A percentile compares a stretch with the other conserved stretches of the same genome.
These are phyloP conservation scores for Fagopyrum tataricum DNA, from an alignment of 148 eudicot species.

Conservation along the genomic window DNA sequence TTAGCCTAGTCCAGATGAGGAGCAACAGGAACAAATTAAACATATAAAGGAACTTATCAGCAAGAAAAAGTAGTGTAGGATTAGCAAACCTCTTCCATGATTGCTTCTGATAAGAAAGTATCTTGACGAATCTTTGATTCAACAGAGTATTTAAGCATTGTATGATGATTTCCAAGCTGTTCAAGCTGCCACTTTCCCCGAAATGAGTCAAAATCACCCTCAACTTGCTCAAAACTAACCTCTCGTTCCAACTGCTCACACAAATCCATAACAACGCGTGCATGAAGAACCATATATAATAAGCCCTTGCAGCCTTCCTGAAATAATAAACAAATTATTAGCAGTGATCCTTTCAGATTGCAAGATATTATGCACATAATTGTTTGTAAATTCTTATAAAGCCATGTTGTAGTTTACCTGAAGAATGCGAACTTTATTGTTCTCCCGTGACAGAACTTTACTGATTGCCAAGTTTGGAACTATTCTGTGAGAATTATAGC, in stretches of 20 bases:
- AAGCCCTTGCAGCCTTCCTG: constrained; percentile 99
- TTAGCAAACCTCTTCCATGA: constrained; percentile 76
- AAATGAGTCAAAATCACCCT: constrained; percentile 90
- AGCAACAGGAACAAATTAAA: too few species aligned
- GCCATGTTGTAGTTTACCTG: constrained; percentile 41
- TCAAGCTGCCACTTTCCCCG: constrained; percentile 91
- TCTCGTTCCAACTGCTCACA: constrained; percentile 78
- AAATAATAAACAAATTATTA: neutral
- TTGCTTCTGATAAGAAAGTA: constrained; percentile 80
- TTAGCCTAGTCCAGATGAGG: too few species aligned
- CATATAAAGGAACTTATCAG: neutral
- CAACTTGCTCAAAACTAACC: constrained; percentile 86
- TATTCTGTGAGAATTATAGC: constrained; percentile 46
- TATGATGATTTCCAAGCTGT: constrained; percentile 90
- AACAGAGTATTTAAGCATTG: constrained; percentile 78
- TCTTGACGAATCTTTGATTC: constrained; percentile 93
- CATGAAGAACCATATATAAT: constrained; percentile 96
- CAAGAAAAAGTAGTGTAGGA: neutral
- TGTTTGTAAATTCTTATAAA: neutral
- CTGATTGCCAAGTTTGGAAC: constrained; percentile 98
- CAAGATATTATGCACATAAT: neutral
- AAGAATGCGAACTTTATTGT: constrained; percentile 85
- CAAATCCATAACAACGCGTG: constrained; percentile 84
- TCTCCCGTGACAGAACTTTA: constrained; percentile 75
- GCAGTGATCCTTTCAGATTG: neutral